Evolutionary conservation across 192 early-diverging fungal genomes (phyloP), one percentile per base, ranked within the genome.

Genomic region (Obelidium mucronatum): DNA sequence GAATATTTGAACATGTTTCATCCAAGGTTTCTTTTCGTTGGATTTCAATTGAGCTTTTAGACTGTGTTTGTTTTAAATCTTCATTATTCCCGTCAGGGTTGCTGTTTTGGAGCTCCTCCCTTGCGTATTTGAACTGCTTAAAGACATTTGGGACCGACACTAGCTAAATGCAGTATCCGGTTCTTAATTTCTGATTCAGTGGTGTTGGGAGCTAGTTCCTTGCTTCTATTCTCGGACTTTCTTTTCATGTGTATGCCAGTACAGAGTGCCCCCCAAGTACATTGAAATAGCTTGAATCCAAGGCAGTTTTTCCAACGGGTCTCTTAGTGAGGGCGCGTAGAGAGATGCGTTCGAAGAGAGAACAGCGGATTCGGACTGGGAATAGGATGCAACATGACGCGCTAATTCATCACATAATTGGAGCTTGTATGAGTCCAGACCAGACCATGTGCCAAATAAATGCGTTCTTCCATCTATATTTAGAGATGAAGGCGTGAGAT

Each of bases 341-440:
- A n/a, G n/a, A n/a, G n/a, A n/a, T n/a, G n/a, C n/a, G n/a, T n/a
- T n/a, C n/a, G n/a, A n/a, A n/a, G n/a, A n/a, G n/a, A n/a, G n/a
- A n/a, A n/a, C n/a, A n/a, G n/a, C n/a, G 8, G 44, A 31, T 28
- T 35, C 30, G 2, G 40, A 8, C 30, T 54, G 26, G 28, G 73
- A 75, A 44, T 81, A 81, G 11, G 79, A 77, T 54, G 79, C 79
- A 11, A 81, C 79, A 5, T 76, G 79, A 4, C 79, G 67, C 44
- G 79, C 75, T 3, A 81, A 68, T 51, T 81, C 75, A 31, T 81
- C 79, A 22, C 69, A 61, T 13, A 81, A 40, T 28, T 77, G 69
- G 19, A 77, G 65, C 35, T 81, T 81, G 61, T 73, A 81, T 42
- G 77, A 40, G 39, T 81, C 65, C 61, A 74, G 30, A 3, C 44